Conservation (phyloP, 129 eudicot species). For the Apium graveolens region DNA sequence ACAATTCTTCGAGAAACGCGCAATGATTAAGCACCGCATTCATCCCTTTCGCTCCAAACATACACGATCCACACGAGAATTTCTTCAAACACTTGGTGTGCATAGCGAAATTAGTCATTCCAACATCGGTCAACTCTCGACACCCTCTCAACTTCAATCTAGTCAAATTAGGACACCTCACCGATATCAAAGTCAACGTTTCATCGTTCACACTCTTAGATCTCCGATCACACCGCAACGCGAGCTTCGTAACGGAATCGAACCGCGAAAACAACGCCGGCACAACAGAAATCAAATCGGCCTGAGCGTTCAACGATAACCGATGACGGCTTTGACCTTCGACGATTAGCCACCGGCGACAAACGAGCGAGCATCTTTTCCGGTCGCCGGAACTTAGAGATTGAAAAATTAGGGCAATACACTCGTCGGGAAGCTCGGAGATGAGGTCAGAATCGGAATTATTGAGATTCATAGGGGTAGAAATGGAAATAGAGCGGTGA, state of each 20-base stretch:
- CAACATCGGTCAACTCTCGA: slow-evolving; percentile 22
- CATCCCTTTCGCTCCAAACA: slow-evolving; percentile 30
- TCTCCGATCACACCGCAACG: slow-evolving; percentile 41
- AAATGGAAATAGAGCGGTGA: background rate
- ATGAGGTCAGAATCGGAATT: slow-evolving; percentile 7
- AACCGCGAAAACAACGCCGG: slow-evolving; percentile 31
- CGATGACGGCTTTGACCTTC: slow-evolving; percentile 53
- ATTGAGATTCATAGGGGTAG: background rate
- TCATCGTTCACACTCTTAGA: slow-evolving; percentile 26
- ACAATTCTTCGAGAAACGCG: slow-evolving; percentile 24
- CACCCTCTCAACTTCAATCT: slow-evolving; percentile 38
- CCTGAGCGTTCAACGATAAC: slow-evolving; percentile 31
- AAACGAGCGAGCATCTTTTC: slow-evolving; percentile 30
- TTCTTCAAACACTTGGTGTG: slow-evolving; percentile 27
- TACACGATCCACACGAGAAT: slow-evolving; percentile 30
- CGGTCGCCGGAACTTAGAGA: slow-evolving; percentile 38
- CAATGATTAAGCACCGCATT: slow-evolving; percentile 19
- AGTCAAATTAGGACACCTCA: slow-evolving; percentile 29
- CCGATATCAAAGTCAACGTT: slow-evolving; percentile 20
- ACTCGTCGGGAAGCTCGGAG: slow-evolving; percentile 41
- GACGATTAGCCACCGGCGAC: slow-evolving; percentile 29
- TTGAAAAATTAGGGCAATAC: slow-evolving; percentile 38
- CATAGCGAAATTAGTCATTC: slow-evolving; percentile 20
- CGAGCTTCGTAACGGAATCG: slow-evolving; percentile 40
- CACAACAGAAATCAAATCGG: slow-evolving; percentile 9